Evolutionary conservation across 371 early-diverging fungal species (phyloP), one percentile per base, ranked within the genome.

Genomic region (Saksenaea oblongispora): DNA sequence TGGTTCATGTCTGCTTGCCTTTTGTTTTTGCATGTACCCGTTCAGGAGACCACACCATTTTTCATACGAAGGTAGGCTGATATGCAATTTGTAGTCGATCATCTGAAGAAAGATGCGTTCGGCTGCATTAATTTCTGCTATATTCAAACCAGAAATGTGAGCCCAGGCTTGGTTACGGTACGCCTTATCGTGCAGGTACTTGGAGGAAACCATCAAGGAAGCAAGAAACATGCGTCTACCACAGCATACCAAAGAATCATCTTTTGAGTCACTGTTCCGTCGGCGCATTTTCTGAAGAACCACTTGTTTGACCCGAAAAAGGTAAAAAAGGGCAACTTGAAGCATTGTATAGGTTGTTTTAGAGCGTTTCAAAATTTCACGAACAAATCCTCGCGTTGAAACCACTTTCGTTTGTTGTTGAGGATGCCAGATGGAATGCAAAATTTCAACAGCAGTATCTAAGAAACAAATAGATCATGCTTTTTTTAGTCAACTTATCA

Each of bases 151-250:
- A 15, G 88, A 82, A 22, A 89, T 79, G 71, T 83, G 79, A 57
- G 80, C 75, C 89, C 89, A 87, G 14, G 87, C 87, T 58, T 73
- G 80, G 87, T 87, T 88, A 31, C 86, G 79, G 58, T 86, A 88
- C 37, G 87, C 77, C 55, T 80, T 77, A 67, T 87, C 88, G 56
- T 75, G 75, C 35, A 86, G 79, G 57, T 87, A 89, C 69, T 87
- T 87, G 56, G 85, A 84, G 1, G 88, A 89, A 36, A 83, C 73
- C 63, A 87, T 82, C 22, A 87, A 61, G 0, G 87, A 75, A 27
- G 85, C 86, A 28, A 87, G 67, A 67, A 85, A 87, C 68, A 87
- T 87, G 47, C 88, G 74, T 37, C 87, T 75, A 1, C 87, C 86
- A 54, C 87, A 86, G 59, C 72, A 75, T 31, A 84, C 76, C 36